phyloP scores from a whole-genome alignment of 352 stramenopile species.

The Pythium brachiatum region DNA sequence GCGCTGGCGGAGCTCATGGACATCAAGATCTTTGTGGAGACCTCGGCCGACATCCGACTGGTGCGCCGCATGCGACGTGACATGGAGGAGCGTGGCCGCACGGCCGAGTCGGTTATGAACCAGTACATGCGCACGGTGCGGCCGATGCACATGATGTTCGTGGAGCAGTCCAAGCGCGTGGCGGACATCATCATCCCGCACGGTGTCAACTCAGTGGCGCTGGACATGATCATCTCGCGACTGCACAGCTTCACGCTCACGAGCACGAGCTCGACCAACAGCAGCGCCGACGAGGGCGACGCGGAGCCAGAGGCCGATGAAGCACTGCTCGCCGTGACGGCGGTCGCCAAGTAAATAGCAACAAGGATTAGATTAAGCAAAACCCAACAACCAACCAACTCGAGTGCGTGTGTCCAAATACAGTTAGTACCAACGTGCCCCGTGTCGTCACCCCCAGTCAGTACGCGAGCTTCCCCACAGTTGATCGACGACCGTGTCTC shows the following conservation, averaged over 20 bases:
- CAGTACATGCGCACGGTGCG: slow-evolving; percentile 98
- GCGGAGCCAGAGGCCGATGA: slow-evolving; percentile 31
- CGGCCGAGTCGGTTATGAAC: slow-evolving; percentile 92
- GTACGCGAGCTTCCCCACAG: too few relatives aligned
- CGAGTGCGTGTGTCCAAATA: background rate
- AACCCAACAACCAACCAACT: slow-evolving; percentile 5
- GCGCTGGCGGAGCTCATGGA: slow-evolving; percentile 92
- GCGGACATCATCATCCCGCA: slow-evolving; percentile 96
- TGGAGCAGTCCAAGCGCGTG: slow-evolving; percentile 95
- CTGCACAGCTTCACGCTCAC: slow-evolving; percentile 76
- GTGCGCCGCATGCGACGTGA: slow-evolving; percentile 92
- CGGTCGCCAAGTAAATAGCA: slow-evolving; percentile 10
- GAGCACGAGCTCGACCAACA: slow-evolving; percentile 43
- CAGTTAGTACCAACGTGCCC: too few relatives aligned
- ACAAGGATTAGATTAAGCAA: background rate
- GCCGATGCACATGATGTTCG: slow-evolving; percentile 98
- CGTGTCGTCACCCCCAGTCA: too few relatives aligned
- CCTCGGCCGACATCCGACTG: slow-evolving; percentile 92
- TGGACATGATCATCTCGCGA: slow-evolving; percentile 93
- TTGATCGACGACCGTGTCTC: too few relatives aligned
- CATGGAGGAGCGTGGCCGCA: slow-evolving; percentile 93
- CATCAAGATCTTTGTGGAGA: slow-evolving; percentile 98
- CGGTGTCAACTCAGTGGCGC: slow-evolving; percentile 91
- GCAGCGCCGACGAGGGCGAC: slow-evolving; percentile 42
- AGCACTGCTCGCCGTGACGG: too few relatives aligned